Percentiles rank a stretch among this genome's conserved stretches.
phyloP scores from a whole-genome alignment of 2,329 filamentous ascomycete genomes.

The Fusarium denticulatum region DNA sequence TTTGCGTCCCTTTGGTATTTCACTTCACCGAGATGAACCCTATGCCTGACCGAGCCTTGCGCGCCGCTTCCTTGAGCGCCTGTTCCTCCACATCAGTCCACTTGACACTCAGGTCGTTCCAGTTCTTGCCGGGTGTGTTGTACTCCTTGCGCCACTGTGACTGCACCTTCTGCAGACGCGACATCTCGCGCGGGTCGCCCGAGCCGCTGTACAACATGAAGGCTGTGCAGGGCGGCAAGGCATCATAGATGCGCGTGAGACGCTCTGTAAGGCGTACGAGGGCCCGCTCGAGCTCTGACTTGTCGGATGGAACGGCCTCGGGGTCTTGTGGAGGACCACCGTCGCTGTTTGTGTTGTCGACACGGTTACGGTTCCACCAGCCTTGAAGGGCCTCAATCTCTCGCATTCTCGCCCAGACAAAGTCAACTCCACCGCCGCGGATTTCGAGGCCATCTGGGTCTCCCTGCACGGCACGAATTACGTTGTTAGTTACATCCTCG shows the following conservation, averaged over 20 bases:
- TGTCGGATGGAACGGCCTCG: constrained; percentile 11
- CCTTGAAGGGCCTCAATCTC: constrained; percentile 72
- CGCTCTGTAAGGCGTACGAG: constrained; percentile 58
- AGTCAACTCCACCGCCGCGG: constrained; percentile 69
- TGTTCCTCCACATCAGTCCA: constrained; percentile 76
- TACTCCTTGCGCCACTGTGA: constrained; percentile 71
- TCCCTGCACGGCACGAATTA: constrained; percentile 68
- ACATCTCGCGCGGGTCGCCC: constrained; percentile 75
- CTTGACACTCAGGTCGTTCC: constrained; percentile 72
- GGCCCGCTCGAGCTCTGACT: constrained; percentile 56
- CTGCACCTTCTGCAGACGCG: constrained; percentile 68
- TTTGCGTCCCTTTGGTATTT: constrained; percentile 13
- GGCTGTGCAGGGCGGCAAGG: constrained; percentile 71
- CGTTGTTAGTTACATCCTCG: constrained; percentile 64
- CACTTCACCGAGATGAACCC: constrained; percentile 74
- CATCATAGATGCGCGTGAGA: constrained; percentile 64
- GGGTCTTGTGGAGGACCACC: constrained; percentile 47
- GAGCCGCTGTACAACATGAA: constrained; percentile 73
- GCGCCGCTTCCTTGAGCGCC: constrained; percentile 66
- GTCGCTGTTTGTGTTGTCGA: constrained; percentile 48
- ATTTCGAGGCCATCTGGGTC: constrained; percentile 68
- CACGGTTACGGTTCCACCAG: constrained; percentile 72
- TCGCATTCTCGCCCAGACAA: constrained; percentile 73
- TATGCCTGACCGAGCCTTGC: constrained; percentile 68
- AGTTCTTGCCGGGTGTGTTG: constrained; percentile 69